Evolutionary conservation across 2,329 filamentous ascomycete genomes (phyloP), one percentile per base, ranked within the genome.

Genomic region (Rhinocladiella mackenziei): DNA sequence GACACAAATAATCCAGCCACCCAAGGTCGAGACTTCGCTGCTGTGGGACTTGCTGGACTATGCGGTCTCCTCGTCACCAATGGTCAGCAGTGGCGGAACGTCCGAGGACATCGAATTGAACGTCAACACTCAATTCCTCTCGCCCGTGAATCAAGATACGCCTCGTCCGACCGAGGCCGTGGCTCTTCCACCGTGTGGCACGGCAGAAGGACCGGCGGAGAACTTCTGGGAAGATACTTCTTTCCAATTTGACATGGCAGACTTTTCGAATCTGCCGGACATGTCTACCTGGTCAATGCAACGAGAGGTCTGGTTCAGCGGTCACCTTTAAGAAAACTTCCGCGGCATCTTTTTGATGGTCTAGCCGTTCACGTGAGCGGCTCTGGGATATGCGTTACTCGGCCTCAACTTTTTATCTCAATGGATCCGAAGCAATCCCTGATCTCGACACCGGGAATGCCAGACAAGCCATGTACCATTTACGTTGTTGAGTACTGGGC

Each of bases 41-140:
- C 34, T 55, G 5, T 53, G 52, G 52, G 41, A 51, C 39, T 34
- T 55, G 9, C 46, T 55, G 11, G 52, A 55, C 32, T 55, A 55
- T 38, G 49, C 49, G 9, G 49, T 45, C 10, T 55, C 52, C 2
- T 50, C 52, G 6, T 47, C 49, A 8, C 45, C 43, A 3, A 29
- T 26, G 4, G 35, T 42, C 11, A 40, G 42, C 30, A 36, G 22
- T 19, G 44, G 45, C 11, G 45, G 39, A 9, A 38, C 41, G 3
- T 51, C 45, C 3, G 45, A 46, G 22, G 39, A 46, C 25, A 49
- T 54, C 5, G 51, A 54, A 18, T 30, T 54, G 17, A 50, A 43
- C 18, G 49, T 54, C 17, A 52, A 54, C 18, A 52, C 49, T 15
- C 51, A 54, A 17, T 52, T 50, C 33, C 51, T 54, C n/a, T 46